Evolutionary conservation across 176 grass and related monocot species (phyloP).

Genomic region (Miscanthus lutarioriparius): DNA sequence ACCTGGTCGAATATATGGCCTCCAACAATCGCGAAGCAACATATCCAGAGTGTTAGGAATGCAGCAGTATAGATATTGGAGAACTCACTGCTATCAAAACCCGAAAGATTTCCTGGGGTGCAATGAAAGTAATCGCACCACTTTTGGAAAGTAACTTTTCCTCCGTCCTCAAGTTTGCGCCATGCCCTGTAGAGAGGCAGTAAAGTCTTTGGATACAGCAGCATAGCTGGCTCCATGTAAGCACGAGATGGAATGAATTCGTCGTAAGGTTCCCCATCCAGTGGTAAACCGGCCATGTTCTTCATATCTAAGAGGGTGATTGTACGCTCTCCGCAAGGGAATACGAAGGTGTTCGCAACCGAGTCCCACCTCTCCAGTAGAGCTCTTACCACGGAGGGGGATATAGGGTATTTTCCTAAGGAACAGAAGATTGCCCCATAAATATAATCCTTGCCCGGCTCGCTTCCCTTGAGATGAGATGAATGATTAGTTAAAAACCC

Average conservation of each 20-base stretch:
- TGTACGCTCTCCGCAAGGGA: not conserved
- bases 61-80: not conserved
- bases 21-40: not conserved
- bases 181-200: not conserved
- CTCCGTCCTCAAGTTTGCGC: not conserved
- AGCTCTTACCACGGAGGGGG: not conserved
- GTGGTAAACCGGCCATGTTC: not conserved
- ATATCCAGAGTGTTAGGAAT: not conserved
- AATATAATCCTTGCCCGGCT: not conserved
- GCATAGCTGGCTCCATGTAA: fast-evolving
- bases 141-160: not conserved
- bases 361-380: not conserved
- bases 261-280: not conserved
- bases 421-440: not conserved
- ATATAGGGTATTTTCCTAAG: not conserved
- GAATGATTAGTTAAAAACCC: not conserved
- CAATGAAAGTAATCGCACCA: not conserved
- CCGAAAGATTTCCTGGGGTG: fast-evolving
- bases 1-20: not conserved
- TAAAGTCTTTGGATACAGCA: not conserved
- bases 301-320: not conserved
- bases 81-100: fast-evolving
- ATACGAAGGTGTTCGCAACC: not conserved
- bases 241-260: not conserved
- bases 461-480: not conserved